phyloP scores from a whole-genome alignment of 1,139 yeast species.

The Yamadazyma membranifaciens region DNA sequence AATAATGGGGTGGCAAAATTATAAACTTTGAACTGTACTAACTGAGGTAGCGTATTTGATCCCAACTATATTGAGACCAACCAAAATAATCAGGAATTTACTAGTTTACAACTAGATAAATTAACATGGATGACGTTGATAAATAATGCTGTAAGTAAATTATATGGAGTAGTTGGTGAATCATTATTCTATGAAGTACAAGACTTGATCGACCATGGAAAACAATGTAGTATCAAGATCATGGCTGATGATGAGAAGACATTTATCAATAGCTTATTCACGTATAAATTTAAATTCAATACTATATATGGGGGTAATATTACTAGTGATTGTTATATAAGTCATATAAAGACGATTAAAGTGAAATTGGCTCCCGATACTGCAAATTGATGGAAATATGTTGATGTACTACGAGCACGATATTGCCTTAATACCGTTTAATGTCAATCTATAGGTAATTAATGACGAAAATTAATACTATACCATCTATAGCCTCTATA shows the following conservation, averaged over 20 bases:
- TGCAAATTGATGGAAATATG: not conserved
- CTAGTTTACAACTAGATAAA: conserved; percentile 10
- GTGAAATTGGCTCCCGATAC: not conserved
- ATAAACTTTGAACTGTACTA: conserved; percentile 8
- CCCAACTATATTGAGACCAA: conserved; percentile 7
- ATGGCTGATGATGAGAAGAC: conserved; percentile 27
- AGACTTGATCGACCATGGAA: conserved; percentile 12
- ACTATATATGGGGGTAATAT: conserved; percentile 23
- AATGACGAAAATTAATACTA: too few relatives aligned
- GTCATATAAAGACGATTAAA: not conserved
- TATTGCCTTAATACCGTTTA: too few relatives aligned
- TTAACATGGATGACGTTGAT: conserved; percentile 35
- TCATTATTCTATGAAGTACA: conserved; percentile 29
- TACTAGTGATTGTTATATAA: conserved; percentile 22
- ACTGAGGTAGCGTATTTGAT: conserved; percentile 12
- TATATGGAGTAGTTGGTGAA: conserved; percentile 40
- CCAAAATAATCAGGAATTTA: conserved; percentile 3
- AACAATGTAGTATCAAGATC: conserved; percentile 22
- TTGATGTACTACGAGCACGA: too few relatives aligned
- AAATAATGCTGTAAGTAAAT: conserved; percentile 22
- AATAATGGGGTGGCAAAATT: too few relatives aligned
- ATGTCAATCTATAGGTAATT: too few relatives aligned
- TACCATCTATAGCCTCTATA: too few relatives aligned
- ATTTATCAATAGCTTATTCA: conserved; percentile 29
- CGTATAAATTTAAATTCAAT: conserved; percentile 29